Base-by-base conservation (phyloP, 139 green algal species). In the Mesotaenium endlicherianum region DNA sequence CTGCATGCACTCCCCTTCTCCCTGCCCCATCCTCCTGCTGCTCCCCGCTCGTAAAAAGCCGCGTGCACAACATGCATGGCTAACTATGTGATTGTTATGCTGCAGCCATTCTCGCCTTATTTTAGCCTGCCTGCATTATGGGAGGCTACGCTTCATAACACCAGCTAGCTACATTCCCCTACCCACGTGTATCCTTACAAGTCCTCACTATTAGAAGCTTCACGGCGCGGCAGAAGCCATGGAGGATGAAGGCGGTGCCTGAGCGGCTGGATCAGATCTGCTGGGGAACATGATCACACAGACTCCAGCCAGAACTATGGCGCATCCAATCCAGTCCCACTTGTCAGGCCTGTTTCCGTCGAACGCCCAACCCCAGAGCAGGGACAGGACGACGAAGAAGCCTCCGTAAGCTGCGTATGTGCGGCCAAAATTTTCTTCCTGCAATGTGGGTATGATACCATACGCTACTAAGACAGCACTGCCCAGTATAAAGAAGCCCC, bases 371-470 rank as follows among this genome's bases (percentile, higher is more conserved):
- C 93, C 94, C 93, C 93, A 97, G 3, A 91, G 57, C 79, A 96
- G 97, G 0, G 86, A 92, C 38, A 97, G 84, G 1, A 93, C 38
- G 70, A 98, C 95, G 82, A 98, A 98, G 71, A 97, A 91, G n/a
- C 94, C 94, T 14, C 94, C 93, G 72, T 95, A 96, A 0, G 94
- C 93, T 0, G 94, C 94, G 67, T 94, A 97, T 26, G 90, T 77
- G 47, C 90, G 69, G 20, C 88, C 91, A 82, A 93, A 95, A 49
- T 90, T 89, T 53, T 91, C 78, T 6, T 88, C 68, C 81, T 97
- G 94, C 26, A 94, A 68, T 0, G 91, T 95, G 0, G 93, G 93
- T 1, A 97, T 90, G 38, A 96, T 71, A 11, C 94, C 94, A 75
- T 97, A 97, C 0, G 70, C 69, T 0, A 90, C 70, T 1, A 97